Conservation (phyloP, 2,329 filamentous ascomycete genomes). For the Diaporthe sp. region DNA sequence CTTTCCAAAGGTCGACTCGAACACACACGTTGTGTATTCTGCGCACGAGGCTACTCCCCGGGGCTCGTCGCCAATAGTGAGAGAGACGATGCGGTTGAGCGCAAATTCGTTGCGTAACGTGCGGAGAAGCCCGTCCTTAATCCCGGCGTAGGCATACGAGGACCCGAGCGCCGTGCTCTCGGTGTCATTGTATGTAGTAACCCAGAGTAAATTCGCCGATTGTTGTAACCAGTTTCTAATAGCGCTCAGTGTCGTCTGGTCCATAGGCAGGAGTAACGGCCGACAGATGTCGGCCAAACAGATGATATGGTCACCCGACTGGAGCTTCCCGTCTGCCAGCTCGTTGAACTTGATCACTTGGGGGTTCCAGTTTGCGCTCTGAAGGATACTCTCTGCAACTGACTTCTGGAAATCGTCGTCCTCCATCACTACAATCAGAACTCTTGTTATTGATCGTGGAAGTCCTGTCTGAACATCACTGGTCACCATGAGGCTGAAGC, state of each 20-base stretch:
- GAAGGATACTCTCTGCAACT: not conserved
- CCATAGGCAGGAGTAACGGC: not conserved
- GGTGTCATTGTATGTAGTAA: not conserved
- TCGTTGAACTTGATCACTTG: not conserved
- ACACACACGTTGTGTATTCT: not conserved
- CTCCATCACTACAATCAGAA: not conserved
- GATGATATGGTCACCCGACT: not conserved
- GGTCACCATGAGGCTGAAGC: not conserved
- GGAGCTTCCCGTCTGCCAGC: not conserved
- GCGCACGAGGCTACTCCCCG: not conserved
- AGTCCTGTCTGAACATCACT: not conserved
- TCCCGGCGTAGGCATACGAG: not conserved
- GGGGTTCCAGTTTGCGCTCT: not conserved
- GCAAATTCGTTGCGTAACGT: not conserved
- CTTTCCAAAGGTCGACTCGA: not conserved
- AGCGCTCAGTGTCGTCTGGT: not conserved
- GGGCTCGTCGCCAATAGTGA: slow-evolving; percentile 43
- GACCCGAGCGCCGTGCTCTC: not conserved
- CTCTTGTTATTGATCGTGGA: not conserved
- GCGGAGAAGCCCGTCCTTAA: slow-evolving; percentile 3
- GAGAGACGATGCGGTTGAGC: slow-evolving; percentile 2
- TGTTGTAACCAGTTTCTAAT: not conserved
- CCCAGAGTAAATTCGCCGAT: not conserved
- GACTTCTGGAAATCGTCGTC: not conserved
- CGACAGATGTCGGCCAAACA: not conserved